phyloP scores from a whole-genome alignment of 148 eudicot genomes.

The Heliamphora exappendiculata region DNA sequence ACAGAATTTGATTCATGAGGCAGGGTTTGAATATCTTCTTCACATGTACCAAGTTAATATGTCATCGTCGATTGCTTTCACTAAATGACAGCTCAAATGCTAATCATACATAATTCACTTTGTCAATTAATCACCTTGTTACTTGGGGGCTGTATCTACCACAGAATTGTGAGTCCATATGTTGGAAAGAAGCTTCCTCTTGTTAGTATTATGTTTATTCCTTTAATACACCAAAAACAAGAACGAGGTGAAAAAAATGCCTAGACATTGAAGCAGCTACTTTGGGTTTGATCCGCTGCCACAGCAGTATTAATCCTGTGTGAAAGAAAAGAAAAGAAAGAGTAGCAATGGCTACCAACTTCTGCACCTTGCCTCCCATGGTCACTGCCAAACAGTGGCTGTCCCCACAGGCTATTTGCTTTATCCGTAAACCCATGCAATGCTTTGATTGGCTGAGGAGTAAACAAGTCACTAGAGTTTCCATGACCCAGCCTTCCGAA shows the following conservation, averaged over 20 bases:
- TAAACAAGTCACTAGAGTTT: conserved; percentile 82
- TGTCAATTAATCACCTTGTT: neutral
- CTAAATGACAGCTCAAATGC: neutral
- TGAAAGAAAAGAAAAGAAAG: neutral
- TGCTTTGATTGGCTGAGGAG: conserved; percentile 85
- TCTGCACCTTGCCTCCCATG: conserved; percentile 75
- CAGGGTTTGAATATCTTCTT: neutral
- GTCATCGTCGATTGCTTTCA: neutral
- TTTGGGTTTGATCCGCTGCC: neutral
- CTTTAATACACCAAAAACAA: neutral
- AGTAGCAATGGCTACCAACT: conserved; percentile 41
- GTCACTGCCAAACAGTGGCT: conserved; percentile 97
- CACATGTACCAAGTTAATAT: neutral
- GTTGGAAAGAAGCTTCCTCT: neutral
- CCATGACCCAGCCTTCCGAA: conserved; percentile 99
- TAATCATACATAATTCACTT: neutral
- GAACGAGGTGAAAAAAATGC: neutral
- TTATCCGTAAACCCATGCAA: conserved; percentile 63
- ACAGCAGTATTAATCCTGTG: neutral
- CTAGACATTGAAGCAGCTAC: neutral
- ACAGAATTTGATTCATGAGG: neutral
- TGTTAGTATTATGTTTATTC: neutral
- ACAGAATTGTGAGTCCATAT: neutral
- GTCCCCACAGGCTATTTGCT: conserved; percentile 96
- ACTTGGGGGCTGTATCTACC: neutral